Percentiles rank a stretch among this genome's conserved stretches.
Conservation (phyloP, 192 early-diverging fungal genomes). For the Obelidium mucronatum region DNA sequence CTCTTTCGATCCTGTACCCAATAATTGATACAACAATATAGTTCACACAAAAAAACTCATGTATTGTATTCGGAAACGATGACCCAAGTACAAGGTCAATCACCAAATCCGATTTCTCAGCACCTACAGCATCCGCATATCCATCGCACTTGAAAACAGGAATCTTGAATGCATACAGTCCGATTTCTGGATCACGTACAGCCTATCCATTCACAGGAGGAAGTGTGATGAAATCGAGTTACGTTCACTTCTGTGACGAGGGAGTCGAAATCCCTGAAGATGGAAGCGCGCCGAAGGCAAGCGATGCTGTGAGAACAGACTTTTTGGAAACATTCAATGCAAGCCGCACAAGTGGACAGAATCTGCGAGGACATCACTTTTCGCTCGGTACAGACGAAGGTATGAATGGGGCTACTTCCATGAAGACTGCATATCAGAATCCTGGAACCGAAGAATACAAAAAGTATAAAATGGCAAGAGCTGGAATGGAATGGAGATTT, state of each 20-base stretch:
- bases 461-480: neutral
- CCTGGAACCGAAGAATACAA: neutral
- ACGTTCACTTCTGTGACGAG: constrained; percentile 20
- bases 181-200: neutral
- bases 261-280: neutral
- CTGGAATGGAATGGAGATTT: constrained; percentile 28
- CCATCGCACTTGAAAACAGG: neutral
- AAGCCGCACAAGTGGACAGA: neutral
- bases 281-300: neutral
- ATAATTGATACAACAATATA: neutral
- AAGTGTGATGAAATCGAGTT: constrained; percentile 4
- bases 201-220: neutral
- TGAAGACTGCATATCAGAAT: neutral
- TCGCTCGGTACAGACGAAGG: constrained; percentile 5
- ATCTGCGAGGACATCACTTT: constrained; percentile 29
- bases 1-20: too few species aligned
- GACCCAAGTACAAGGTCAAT: neutral
- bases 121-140: constrained; percentile 1
- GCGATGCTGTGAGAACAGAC: neutral
- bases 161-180: constrained; percentile 12
- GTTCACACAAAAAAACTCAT: neutral
- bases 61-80: neutral
- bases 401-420: neutral
- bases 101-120: constrained; percentile 17
- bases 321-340: neutral